Evolutionary conservation across 1,284 basidiomycete species (phyloP).

Genomic region (Erythrobasidium hasegawianum): DNA sequence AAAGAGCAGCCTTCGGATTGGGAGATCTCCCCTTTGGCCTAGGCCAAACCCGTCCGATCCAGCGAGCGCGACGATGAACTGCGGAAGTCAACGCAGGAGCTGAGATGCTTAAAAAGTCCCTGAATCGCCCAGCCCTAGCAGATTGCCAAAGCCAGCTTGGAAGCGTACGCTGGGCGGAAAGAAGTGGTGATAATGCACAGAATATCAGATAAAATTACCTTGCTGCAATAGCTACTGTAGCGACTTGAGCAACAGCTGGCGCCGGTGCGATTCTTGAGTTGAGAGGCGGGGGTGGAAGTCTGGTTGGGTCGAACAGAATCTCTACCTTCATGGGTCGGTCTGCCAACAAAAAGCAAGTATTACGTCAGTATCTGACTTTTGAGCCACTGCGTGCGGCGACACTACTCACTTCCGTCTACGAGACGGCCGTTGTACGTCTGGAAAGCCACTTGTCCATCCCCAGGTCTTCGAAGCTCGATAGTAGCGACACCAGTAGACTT

Average conservation of each 20-base stretch:
- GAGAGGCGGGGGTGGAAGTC: constrained; percentile 54
- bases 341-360: constrained; percentile 50
- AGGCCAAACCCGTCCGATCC: too few species aligned
- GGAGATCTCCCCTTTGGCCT: too few species aligned
- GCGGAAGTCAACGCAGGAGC: too few species aligned
- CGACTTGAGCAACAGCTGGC: constrained; percentile 53
- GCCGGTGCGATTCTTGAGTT: constrained; percentile 51
- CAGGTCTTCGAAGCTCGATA: constrained; percentile 78
- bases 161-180: neutral
- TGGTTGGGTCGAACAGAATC: constrained; percentile 84
- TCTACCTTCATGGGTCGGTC: constrained; percentile 98
- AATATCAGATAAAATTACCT: constrained; percentile 21
- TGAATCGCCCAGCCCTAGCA: too few species aligned
- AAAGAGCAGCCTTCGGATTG: too few species aligned
- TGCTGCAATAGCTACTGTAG: constrained; percentile 56
- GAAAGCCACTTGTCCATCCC: constrained; percentile 88
- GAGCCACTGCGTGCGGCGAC: neutral
- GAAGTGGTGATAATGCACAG: neutral
- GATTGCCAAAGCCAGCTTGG: neutral
- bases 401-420: constrained; percentile 99
- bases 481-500: constrained; percentile 85
- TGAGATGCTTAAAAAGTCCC: too few species aligned
- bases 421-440: constrained; percentile 95
- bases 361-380: neutral
- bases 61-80: too few species aligned